Evolutionary conservation across 2,329 filamentous ascomycete genomes (phyloP), one percentile per base, ranked within the genome.

Genomic region (Diaporthe vaccinii): DNA sequence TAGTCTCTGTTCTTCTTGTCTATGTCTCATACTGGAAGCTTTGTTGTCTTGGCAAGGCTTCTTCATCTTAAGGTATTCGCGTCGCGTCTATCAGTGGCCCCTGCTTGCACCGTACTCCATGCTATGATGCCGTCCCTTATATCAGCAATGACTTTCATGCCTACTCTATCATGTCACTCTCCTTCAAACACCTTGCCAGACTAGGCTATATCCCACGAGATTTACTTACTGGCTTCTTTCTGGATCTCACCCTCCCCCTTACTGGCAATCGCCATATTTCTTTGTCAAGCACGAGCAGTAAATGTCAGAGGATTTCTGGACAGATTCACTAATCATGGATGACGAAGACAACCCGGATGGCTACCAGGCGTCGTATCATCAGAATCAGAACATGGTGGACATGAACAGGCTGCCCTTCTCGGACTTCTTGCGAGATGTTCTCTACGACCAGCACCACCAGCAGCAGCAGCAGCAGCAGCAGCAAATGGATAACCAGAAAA

Each of bases 391-490:
- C 25, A 65, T 78, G 62, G 73, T 82, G 57, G 82, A 84, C 49
- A 80, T 84, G 68, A 78, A 81, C 39, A 82, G 82, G 34, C 79
- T 85, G 22, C 86, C 86, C 1, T 89, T 90, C 76, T 85, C 85
- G 25, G 87, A 89, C 69, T 90, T 90, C 68, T 80, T 90, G 20
- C 86, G 86, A 9, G 86, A 88, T 57, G 84, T 90, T 17, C 82
- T 90, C 22, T 89, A 87, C 73, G 85, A 89, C 36, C 74, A 75
- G 34, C 74, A 70, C 9, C 74, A 75, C n/a, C n/a, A n/a, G n/a
- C n/a, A n/a, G n/a, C n/a, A n/a, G n/a, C n/a, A 34, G 44, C 72
- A 74, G 12, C 62, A 75, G 12, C 74, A 75, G 5, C 73, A 75
- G n/a, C 84, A 86, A 51, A 82, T 84, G 2, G 62, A 85, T 34